Percentiles rank a stretch among this genome's conserved stretches.
Conservation (phyloP, 345 rosid genomes). For the Cardamine resedifolia region DNA sequence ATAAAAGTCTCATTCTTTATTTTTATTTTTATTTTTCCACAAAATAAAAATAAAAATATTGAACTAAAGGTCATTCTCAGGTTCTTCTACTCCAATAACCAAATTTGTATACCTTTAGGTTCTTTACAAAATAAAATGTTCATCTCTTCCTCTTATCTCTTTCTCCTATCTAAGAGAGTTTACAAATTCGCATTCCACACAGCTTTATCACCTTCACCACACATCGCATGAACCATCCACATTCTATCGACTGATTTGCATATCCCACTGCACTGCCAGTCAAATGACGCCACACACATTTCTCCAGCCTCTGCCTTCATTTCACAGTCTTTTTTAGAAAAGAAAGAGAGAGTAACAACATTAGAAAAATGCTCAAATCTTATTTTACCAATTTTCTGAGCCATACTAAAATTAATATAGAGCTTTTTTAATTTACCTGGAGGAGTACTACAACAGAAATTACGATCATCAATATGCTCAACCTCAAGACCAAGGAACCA, state of each 20-base stretch:
- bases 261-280: slow-evolving; percentile 96
- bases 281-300: slow-evolving; percentile 89
- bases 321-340: slow-evolving; percentile 69
- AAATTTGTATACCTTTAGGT: slow-evolving; percentile 9
- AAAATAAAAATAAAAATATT: slow-evolving; percentile 12
- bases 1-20: slow-evolving; percentile 8
- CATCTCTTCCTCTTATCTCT: not conserved
- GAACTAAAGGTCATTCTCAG: not conserved
- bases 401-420: not conserved
- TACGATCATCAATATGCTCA: slow-evolving; percentile 81
- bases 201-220: slow-evolving; percentile 79
- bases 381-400: not conserved
- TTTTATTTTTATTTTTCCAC: not conserved
- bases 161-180: slow-evolving; percentile 29
- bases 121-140: slow-evolving; percentile 19
- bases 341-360: not conserved
- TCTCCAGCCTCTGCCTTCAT: slow-evolving; percentile 91
- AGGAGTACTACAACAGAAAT: slow-evolving; percentile 87
- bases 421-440: slow-evolving; percentile 68
- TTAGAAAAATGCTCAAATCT: slow-evolving; percentile 6
- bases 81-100: slow-evolving; percentile 14
- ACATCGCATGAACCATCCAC: slow-evolving; percentile 71
- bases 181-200: slow-evolving; percentile 64
- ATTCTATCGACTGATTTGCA: slow-evolving; percentile 87
- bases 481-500: slow-evolving; percentile 98